Conservation (phyloP, 352 stramenopile genomes). For the Phytophthora aleatoria region DNA sequence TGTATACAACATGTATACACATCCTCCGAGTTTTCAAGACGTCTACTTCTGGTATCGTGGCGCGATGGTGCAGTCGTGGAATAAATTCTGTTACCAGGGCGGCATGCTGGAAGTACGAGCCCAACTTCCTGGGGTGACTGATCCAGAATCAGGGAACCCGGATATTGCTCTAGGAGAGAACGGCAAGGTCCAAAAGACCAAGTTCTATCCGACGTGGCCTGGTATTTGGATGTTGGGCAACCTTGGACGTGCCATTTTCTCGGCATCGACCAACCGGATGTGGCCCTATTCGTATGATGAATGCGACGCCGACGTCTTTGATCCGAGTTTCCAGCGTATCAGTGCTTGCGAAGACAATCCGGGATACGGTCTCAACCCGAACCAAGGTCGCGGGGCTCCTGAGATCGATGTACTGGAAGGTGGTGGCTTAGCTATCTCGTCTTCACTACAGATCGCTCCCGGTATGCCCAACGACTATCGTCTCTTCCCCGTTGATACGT, state of each 20-base stretch:
- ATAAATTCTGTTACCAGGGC: slow-evolving; percentile 77
- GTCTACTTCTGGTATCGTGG: no score
- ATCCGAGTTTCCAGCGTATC: slow-evolving; percentile 47
- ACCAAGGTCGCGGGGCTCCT: slow-evolving; percentile 84
- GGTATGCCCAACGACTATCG: slow-evolving; percentile 68
- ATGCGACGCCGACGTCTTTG: slow-evolving; percentile 67
- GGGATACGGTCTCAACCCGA: slow-evolving; percentile 89
- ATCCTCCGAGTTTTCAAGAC: no score
- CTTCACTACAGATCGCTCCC: slow-evolving; percentile 87
- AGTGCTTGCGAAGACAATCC: slow-evolving; percentile 86
- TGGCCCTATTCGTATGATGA: slow-evolving; percentile 94
- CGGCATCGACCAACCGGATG: slow-evolving; percentile 88
- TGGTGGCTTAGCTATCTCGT: slow-evolving; percentile 75
- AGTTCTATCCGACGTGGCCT: slow-evolving; percentile 80
- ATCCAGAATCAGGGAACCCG: slow-evolving; percentile 44
- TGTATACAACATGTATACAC: no score
- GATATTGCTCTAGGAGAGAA: slow-evolving; percentile 34
- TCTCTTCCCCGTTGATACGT: slow-evolving; percentile 44
- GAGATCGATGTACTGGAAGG: slow-evolving; percentile 96
- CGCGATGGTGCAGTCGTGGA: background rate
- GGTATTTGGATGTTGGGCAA: slow-evolving; percentile 95
- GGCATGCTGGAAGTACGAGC: slow-evolving; percentile 90
- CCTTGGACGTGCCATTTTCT: slow-evolving; percentile 92
- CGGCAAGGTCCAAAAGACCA: slow-evolving; percentile 52
- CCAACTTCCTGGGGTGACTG: slow-evolving; percentile 84